Evolutionary conservation across 306 rosid genomes (phyloP).

Genomic region (Quercus mongolica): DNA sequence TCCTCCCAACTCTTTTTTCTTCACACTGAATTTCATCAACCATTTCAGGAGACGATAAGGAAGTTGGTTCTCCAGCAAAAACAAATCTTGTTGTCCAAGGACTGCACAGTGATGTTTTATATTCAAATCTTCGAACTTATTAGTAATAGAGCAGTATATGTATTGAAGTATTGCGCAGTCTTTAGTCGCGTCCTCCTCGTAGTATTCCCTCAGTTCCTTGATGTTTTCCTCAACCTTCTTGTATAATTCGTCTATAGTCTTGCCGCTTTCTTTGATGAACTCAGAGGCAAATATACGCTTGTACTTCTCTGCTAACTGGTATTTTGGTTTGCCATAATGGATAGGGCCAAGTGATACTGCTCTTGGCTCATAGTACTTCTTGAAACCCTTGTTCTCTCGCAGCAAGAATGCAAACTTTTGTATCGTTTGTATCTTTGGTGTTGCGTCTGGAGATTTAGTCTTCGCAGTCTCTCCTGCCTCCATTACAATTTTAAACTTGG

Average conservation of each 20-base stretch:
- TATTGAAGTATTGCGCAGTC: neutral
- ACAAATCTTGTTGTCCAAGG: conserved; percentile 3
- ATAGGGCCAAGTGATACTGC: conserved; percentile 12
- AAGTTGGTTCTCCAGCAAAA: conserved; percentile 28
- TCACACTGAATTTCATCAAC: neutral
- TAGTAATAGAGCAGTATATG: neutral
- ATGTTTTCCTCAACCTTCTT: neutral
- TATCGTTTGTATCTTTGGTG: neutral
- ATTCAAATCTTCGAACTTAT: neutral
- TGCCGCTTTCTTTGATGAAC: neutral
- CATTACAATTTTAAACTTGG: no score
- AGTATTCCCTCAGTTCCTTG: neutral
- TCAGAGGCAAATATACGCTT: neutral
- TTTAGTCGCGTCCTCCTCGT: neutral
- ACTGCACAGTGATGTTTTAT: neutral
- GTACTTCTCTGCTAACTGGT: neutral
- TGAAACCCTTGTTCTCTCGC: neutral
- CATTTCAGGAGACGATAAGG: conserved; percentile 12
- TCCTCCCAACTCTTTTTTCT: no score
- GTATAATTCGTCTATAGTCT: neutral
- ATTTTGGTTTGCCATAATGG: neutral
- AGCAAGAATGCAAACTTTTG: conserved; percentile 2
- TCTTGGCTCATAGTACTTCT: conserved; percentile 8
- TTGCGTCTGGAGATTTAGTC: no score
- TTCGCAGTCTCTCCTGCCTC: no score